Base-by-base conservation (phyloP, 805 yeast genomes). In the Candida insectorum region DNA sequence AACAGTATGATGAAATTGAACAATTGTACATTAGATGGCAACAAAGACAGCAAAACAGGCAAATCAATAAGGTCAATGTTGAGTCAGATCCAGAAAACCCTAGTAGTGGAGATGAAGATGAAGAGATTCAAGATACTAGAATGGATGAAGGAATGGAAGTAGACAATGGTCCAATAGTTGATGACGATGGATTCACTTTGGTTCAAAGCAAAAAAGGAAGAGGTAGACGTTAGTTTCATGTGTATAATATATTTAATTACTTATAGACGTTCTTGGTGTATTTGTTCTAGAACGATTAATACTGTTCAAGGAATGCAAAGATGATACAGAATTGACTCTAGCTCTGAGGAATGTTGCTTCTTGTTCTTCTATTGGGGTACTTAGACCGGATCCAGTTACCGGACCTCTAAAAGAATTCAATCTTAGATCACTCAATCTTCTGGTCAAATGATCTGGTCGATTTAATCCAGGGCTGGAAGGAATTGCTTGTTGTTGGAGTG, bases 101-200 rank as follows among this genome's bases (percentile, higher is more conserved):
- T 12, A 81, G 74, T 43, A 68, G 50, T 10, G 76, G 65, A 12
- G 77, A 66, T 0, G 79, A 69, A 0, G 75, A 64, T 0, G 73
- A 65, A 4, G 11, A 25, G n/a, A 14, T 26, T 16, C 4, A 15
- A 7, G 23, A 35, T 14, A 48, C 44, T 3, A 38, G 41, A 2
- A 51, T 45, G 2, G 68, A 45, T 26, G 56, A 49, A 19, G 47
- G 41, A 7, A 60, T 63, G 65, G 63, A 61, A 11, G 46, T 58
- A 3, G 62, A 59, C 28, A 59, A 59, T 13, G 84, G 71, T 8
- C 95, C 95, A 2, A 54, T 83, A 7, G 71, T 91, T 6, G 97
- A 91, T 53, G 97, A 91, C 21, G 97, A 91, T 53, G 98, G 97
- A 1, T 91, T 91, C 52, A 93, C 88, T 48, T 60, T 87, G 40